A percentile compares a stretch with the other conserved stretches of the same genome.
These are phyloP conservation scores for Lyophyllum atratum DNA, from an alignment of 768 basidiomycete genomes.

Conservation along the genomic window DNA sequence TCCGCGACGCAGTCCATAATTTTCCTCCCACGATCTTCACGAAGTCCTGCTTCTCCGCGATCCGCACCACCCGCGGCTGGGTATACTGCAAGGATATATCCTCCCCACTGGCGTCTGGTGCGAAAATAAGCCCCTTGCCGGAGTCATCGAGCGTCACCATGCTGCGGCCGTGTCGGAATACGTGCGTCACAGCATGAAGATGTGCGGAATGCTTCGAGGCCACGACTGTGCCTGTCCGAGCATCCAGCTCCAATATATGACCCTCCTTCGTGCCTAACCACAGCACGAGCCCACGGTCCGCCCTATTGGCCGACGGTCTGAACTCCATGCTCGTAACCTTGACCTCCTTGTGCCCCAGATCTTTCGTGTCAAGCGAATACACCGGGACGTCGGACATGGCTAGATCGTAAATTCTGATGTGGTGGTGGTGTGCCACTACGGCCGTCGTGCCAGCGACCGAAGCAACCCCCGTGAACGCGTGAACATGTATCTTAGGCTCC, in stretches of 20 bases:
- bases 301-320: slow-evolving; percentile 46
- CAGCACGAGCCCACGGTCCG: slow-evolving; percentile 59
- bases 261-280: slow-evolving; percentile 96
- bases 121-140: slow-evolving; percentile 82
- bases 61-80: slow-evolving; percentile 60
- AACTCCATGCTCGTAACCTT: slow-evolving; percentile 82
- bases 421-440: slow-evolving; percentile 58
- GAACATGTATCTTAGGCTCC: slow-evolving; percentile 57
- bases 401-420: slow-evolving; percentile 66
- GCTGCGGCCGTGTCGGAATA: slow-evolving; percentile 67
- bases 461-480: slow-evolving; percentile 56
- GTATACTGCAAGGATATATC: slow-evolving; percentile 50
- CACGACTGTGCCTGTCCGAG: slow-evolving; percentile 56
- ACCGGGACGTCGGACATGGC: slow-evolving; percentile 45
- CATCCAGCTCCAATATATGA: slow-evolving; percentile 80
- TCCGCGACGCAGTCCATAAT: slow-evolving; percentile 79
- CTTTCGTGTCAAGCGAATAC: slow-evolving; percentile 60
- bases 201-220: slow-evolving; percentile 67
- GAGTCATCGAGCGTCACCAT: slow-evolving; percentile 86
- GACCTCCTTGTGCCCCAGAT: slow-evolving; percentile 63
- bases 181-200: slow-evolving; percentile 62
- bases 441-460: slow-evolving; percentile 59
- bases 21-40: slow-evolving; percentile 70
- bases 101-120: slow-evolving; percentile 42
- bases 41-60: slow-evolving; percentile 83